Conservation (phyloP, 257 asterid genomes). For the Rehmannia glutinosa region DNA sequence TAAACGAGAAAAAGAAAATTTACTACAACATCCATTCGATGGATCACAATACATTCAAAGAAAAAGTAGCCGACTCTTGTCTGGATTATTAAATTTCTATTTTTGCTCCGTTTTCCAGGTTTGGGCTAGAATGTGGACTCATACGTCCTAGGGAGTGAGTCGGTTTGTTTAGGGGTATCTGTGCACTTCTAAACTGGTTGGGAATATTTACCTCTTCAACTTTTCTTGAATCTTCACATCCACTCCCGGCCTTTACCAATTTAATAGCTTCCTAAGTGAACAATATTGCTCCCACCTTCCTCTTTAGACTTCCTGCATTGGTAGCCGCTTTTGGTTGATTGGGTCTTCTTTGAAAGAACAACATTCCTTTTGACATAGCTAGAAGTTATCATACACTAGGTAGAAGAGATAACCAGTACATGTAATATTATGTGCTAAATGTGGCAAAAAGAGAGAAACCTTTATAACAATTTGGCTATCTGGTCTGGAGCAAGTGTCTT, state of each 20-base stretch:
- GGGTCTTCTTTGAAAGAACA: conserved; percentile 57
- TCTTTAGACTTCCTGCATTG: conserved; percentile 33
- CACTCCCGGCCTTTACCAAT: conserved; percentile 64
- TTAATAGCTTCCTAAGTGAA: conserved; percentile 40
- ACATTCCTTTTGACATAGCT: conserved; percentile 63
- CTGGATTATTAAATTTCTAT: not conserved
- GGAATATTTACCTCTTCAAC: conserved; percentile 55
- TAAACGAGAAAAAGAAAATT: conserved; percentile 14
- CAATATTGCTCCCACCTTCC: conserved; percentile 27
- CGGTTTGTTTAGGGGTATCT: not conserved
- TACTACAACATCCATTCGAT: not conserved
- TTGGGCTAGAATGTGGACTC: too few relatives aligned
- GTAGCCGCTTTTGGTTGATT: conserved; percentile 41
- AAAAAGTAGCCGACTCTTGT: conserved; percentile 6
- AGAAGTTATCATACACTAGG: conserved; percentile 38
- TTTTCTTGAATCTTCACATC: conserved; percentile 53
- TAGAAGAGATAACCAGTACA: conserved; percentile 7
- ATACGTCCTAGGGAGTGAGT: too few relatives aligned
- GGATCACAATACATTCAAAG: not conserved
- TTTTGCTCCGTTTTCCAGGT: too few relatives aligned
- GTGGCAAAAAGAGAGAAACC: conserved; percentile 42
- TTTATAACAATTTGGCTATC: conserved; percentile 69
- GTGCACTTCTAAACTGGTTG: not conserved
- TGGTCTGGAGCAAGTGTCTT: conserved; percentile 72
- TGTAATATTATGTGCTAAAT: conserved; percentile 1